Evolutionary conservation across 495 filamentous ascomycete species (phyloP), one percentile per base, ranked within the genome.

Genomic region (Aspergillus diversus): DNA sequence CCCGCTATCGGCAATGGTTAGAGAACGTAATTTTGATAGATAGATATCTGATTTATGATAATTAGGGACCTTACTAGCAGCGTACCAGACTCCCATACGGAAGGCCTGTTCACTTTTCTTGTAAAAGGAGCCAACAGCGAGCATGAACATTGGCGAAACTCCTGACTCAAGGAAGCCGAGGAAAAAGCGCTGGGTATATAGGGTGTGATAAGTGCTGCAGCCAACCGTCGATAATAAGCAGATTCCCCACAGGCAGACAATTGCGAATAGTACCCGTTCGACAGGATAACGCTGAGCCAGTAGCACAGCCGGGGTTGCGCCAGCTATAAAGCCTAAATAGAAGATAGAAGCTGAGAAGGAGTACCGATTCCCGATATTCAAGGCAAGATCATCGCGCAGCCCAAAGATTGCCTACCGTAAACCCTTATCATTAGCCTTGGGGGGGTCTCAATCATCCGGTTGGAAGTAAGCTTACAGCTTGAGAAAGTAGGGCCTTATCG

Each of bases 401-500:
- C 79, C 79, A 56, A 82, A 80, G 15, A 75, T 47, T 3, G 71
- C 46, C 73, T 76, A 68, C 51, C 16, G 11, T 5, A 9, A n/a
- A n/a, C n/a, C n/a, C n/a, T n/a, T n/a, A n/a, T n/a, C n/a, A n/a
- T n/a, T n/a, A n/a, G n/a, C n/a, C n/a, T n/a, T n/a, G n/a, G n/a
- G n/a, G n/a, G n/a, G n/a, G n/a, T n/a, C n/a, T 48, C 55, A 58
- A 43, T 11, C 17, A 5, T 15, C n/a, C 1, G 6, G 0, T 17
- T 31, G 33, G 60, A 71, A 4, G 74, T 15, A 35, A 74, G 63
- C 71, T 59, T 78, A 73, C 71, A 61, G 80, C 77, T 66, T 83
- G 83, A 13, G 75, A 80, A 34, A 82, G 69, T 13, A 82, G 79
- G 17, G 78, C 80, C 55, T 84, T 84, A 67, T 85, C 83, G 34